Evolutionary conservation across 2,329 filamentous ascomycete species (phyloP).

Genomic region (Celoporthe dispersa): DNA sequence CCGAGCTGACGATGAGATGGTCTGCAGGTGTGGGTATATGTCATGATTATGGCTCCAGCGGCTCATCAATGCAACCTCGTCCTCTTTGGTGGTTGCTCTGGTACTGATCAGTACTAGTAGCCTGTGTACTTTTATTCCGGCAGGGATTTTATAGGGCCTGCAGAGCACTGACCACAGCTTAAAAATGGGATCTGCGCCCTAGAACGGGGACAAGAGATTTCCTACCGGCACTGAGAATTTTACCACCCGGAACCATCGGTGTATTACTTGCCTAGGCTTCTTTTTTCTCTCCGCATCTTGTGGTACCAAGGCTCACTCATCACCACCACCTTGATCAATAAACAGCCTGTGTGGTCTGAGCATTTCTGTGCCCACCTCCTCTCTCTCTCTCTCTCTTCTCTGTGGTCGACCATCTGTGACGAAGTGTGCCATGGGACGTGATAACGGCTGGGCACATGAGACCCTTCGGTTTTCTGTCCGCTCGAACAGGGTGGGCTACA

Average conservation of each 20-base stretch:
- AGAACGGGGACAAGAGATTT: constrained; percentile 12
- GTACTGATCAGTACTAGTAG: background rate
- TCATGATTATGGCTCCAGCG: constrained; percentile 21
- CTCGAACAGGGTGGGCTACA: constrained; percentile 3
- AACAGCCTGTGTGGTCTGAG: background rate
- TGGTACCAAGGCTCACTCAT: background rate
- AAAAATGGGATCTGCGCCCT: constrained; percentile 14
- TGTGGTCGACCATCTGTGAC: constrained; percentile 4
- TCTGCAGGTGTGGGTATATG: constrained; percentile 18
- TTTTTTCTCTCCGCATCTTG: no score
- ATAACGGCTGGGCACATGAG: constrained; percentile 24
- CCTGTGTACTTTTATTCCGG: background rate
- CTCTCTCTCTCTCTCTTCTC: background rate
- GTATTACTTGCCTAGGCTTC: no score
- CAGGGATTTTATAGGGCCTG: constrained; percentile 15
- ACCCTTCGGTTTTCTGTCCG: background rate
- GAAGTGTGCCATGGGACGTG: constrained; percentile 17
- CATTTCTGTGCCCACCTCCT: background rate
- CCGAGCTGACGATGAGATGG: constrained; percentile 18
- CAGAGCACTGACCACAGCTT: constrained; percentile 27
- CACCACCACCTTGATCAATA: background rate
- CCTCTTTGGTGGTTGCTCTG: constrained; percentile 9
- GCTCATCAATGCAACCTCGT: constrained; percentile 22
- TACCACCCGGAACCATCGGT: background rate
- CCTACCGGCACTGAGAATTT: background rate